Conservation (phyloP, 2,329 filamentous ascomycete genomes). For the Metarhizium guizhouense region DNA sequence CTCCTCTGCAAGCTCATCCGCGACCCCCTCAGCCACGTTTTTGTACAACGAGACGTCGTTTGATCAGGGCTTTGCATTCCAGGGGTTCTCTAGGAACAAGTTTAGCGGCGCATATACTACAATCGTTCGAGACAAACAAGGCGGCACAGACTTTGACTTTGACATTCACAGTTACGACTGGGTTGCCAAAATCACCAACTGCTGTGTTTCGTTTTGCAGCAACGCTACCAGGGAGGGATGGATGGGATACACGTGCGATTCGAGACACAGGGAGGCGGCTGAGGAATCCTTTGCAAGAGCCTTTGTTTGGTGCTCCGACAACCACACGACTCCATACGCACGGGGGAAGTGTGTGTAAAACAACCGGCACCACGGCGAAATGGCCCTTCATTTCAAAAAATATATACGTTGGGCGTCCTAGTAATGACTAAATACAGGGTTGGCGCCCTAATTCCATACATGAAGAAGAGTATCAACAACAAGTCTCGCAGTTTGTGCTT, state of each 20-base stretch:
- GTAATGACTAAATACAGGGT: too few relatives aligned
- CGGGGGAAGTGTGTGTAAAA: not conserved
- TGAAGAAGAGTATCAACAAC: not conserved
- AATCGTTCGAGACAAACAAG: slow-evolving; percentile 13
- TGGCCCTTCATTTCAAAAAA: too few relatives aligned
- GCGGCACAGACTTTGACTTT: slow-evolving; percentile 14
- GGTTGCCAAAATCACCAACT: slow-evolving; percentile 11
- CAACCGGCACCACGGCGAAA: not conserved
- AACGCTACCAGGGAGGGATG: slow-evolving; percentile 12
- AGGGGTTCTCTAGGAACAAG: too few relatives aligned
- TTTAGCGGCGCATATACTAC: too few relatives aligned
- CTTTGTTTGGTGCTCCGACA: slow-evolving; percentile 15
- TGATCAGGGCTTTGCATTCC: too few relatives aligned
- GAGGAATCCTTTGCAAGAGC: slow-evolving; percentile 13
- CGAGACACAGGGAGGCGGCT: slow-evolving; percentile 9
- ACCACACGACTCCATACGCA: not conserved
- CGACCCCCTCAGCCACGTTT: too few relatives aligned
- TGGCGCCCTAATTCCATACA: not conserved
- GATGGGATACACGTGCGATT: slow-evolving; percentile 14
- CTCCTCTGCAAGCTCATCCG: too few relatives aligned
- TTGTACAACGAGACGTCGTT: too few relatives aligned
- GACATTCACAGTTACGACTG: slow-evolving; percentile 13
- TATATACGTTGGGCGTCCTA: too few relatives aligned
- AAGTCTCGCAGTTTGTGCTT: too few relatives aligned
- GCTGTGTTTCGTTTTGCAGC: slow-evolving; percentile 15